phyloP scores from a whole-genome alignment of 2,329 filamentous ascomycete species.

The Ascosphaera pollenicola region DNA sequence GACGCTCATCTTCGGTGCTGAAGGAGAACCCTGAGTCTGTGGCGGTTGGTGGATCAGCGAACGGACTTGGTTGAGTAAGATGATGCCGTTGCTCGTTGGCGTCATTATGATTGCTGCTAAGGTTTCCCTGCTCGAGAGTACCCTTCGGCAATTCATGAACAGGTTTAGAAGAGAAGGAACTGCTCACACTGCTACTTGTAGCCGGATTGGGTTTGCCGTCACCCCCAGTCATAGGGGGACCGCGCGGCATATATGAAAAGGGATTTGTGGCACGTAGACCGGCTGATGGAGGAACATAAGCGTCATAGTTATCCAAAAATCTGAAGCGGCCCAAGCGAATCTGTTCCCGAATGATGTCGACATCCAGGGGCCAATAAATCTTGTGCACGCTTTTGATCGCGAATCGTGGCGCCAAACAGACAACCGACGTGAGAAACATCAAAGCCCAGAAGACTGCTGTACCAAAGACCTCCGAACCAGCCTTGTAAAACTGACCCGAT shows the following conservation, averaged over 20 bases:
- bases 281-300: slow-evolving; percentile 26
- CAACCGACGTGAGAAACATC: slow-evolving; percentile 52
- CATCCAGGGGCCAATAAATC: slow-evolving; percentile 76
- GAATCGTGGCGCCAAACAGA: slow-evolving; percentile 76
- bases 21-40: too few species aligned
- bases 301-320: slow-evolving; percentile 38
- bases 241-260: slow-evolving; percentile 7
- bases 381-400: slow-evolving; percentile 75
- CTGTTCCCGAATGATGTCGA: slow-evolving; percentile 92
- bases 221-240: slow-evolving; percentile 15
- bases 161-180: too few species aligned
- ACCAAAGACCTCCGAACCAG: slow-evolving; percentile 57
- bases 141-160: too few species aligned
- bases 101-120: too few species aligned
- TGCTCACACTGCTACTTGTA: too few species aligned
- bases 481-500: slow-evolving; percentile 48
- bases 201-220: too few species aligned
- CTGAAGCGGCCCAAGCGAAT: slow-evolving; percentile 64
- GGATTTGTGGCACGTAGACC: slow-evolving; percentile 9
- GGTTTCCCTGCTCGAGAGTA: too few species aligned
- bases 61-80: too few species aligned
- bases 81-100: too few species aligned
- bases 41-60: too few species aligned
- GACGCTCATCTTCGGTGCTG: too few species aligned
- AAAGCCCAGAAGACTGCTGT: slow-evolving; percentile 74